Evolutionary conservation across 2,329 filamentous ascomycete genomes (phyloP), one percentile per base, ranked within the genome.

Genomic region (Periconia sp.): DNA sequence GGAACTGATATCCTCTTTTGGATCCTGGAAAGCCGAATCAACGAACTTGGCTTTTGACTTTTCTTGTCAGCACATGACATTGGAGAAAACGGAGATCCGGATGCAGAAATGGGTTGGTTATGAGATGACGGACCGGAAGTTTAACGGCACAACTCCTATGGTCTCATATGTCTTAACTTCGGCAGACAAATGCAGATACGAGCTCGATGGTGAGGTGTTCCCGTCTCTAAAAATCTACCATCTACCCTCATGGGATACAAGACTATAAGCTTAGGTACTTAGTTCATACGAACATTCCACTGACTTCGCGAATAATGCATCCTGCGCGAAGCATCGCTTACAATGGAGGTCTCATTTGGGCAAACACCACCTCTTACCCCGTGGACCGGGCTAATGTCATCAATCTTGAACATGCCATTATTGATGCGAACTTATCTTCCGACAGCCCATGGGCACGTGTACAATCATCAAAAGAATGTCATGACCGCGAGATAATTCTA

Each of bases 111-210:
- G 54, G 31, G 44, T 13, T 3, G 49, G 40, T 1, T 50, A 43
- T 10, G 54, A 57, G 8, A 35, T 37, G 20, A 42, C 47, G n/a
- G n/a, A 42, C 11, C 44, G 51, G 9, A 48, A 50, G 0, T 55
- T 47, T 19, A 61, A 60, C 18, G 60, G 60, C 8, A 57, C 52
- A 6, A 37, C 57, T 30, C 50, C 58, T 6, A 63, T 63, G 58
- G 55, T 60, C 0, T 42, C 45, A 9, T 63, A 57, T 41, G 52
- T 53, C 1, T 33, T 64, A 23, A 50, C 18, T 6, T 59, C 59
- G 6, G 40, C 37, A 6, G 35, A 56, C 42, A 53, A 54, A 7
- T 64, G 59, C 37, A 48, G 33, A 33, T 59, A 64, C 47, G 54
- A 59, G 14, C 17, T 59, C 7, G 35, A 31, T 41, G 15, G 41